A percentile compares a stretch with the other conserved stretches of the same genome.
Conservation (phyloP, 768 basidiomycete species). For the Chalciporus sphaerocephalus region DNA sequence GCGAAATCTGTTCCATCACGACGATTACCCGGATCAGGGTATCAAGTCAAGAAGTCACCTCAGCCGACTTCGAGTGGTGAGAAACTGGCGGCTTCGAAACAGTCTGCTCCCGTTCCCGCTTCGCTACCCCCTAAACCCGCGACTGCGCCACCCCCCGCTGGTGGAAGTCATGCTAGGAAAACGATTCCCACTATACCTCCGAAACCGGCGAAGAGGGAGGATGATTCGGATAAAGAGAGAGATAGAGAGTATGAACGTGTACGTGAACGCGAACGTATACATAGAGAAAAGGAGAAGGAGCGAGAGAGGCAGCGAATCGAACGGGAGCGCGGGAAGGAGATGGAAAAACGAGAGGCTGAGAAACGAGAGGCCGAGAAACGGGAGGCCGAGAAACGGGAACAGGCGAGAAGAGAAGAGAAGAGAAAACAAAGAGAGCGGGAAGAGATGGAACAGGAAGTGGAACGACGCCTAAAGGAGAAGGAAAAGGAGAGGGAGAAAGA, state of each 20-base stretch:
- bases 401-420: slow-evolving; percentile 20
- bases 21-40: slow-evolving; percentile 49
- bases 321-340: slow-evolving; percentile 16
- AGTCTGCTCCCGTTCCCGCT: slow-evolving; percentile 24
- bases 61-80: slow-evolving; percentile 17
- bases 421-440: slow-evolving; percentile 25
- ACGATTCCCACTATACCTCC: slow-evolving; percentile 22
- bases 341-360: slow-evolving; percentile 22
- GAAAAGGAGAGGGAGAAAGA: slow-evolving; percentile 22
- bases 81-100: slow-evolving; percentile 24
- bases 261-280: slow-evolving; percentile 25
- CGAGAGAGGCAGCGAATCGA: slow-evolving; percentile 25
- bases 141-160: slow-evolving; percentile 25
- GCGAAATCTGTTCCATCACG: slow-evolving; percentile 25
- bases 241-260: slow-evolving; percentile 23
- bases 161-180: slow-evolving; percentile 27
- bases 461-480: slow-evolving; percentile 13
- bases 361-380: slow-evolving; percentile 18
- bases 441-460: slow-evolving; percentile 12
- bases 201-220: slow-evolving; percentile 20
- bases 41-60: slow-evolving; percentile 35
- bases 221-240: slow-evolving; percentile 28
- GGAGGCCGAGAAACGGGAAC: slow-evolving; percentile 23
- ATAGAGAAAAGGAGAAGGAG: slow-evolving; percentile 14
- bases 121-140: slow-evolving; percentile 35